phyloP scores from a whole-genome alignment of 257 asterid genomes.

The Gynochthodes officinalis region DNA sequence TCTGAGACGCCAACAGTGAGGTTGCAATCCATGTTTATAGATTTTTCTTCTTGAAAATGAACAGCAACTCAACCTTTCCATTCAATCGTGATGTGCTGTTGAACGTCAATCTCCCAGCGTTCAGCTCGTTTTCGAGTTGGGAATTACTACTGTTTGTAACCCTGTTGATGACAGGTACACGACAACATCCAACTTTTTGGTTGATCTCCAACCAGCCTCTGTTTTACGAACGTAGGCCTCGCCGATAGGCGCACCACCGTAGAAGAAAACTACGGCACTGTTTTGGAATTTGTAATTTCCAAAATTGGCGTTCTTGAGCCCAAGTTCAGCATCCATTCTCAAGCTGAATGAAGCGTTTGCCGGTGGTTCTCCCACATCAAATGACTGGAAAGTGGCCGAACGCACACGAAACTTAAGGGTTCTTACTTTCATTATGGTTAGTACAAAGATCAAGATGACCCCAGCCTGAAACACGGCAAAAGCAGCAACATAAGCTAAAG shows the following conservation, averaged over 20 bases:
- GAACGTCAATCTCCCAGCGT: slow-evolving; percentile 25
- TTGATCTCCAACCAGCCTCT: slow-evolving; percentile 25
- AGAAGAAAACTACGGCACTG: slow-evolving; percentile 27
- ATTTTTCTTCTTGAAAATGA: slow-evolving; percentile 43
- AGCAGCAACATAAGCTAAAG: slow-evolving; percentile 22
- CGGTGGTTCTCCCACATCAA: background rate
- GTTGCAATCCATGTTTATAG: slow-evolving; percentile 34
- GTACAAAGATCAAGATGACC: slow-evolving; percentile 18
- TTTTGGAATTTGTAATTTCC: slow-evolving; percentile 34
- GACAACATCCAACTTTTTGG: slow-evolving; percentile 16
- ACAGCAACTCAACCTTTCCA: slow-evolving; percentile 44
- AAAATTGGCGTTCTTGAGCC: slow-evolving; percentile 40
- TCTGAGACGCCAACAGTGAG: slow-evolving; percentile 16
- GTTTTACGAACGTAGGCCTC: slow-evolving; percentile 21
- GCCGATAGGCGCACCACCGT: slow-evolving; percentile 29
- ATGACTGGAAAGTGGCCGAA: slow-evolving; percentile 11
- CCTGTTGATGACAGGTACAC: slow-evolving; percentile 23
- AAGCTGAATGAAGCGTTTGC: slow-evolving; percentile 22
- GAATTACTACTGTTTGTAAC: slow-evolving; percentile 20
- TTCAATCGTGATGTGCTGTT: slow-evolving; percentile 25
- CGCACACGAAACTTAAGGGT: slow-evolving; percentile 31
- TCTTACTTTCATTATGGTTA: slow-evolving; percentile 29
- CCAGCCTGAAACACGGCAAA: slow-evolving; percentile 29
- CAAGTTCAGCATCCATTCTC: slow-evolving; percentile 24
- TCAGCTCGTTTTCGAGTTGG: slow-evolving; percentile 17